Base-by-base conservation (phyloP, 371 early-diverging fungal genomes). In the Mucor irregularis region DNA sequence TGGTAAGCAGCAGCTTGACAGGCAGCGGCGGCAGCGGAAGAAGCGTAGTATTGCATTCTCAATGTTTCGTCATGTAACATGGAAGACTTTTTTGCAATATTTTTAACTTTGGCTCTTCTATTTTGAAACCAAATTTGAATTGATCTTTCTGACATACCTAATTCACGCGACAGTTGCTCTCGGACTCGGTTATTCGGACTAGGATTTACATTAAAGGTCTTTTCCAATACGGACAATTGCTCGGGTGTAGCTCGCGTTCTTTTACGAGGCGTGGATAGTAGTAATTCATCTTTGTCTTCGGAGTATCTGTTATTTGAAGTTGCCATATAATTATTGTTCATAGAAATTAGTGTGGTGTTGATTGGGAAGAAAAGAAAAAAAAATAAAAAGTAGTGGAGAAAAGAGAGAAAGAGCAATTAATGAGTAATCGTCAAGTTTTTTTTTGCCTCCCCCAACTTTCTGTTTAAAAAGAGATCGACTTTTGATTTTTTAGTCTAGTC, bases 101-200 rank as follows among this genome's bases (percentile, higher is more conserved):
- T 85, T 73, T 93, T 94, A 11, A 86, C 86, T 71, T 93, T 94
- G 10, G 95, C 94, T 45, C 99, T 83, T 65, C 93, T 82, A 81
- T 98, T 98, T 71, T 98, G 99, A 80, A 98, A 98, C 99, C 99
- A 97, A 52, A 97, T 92, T 72, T 96, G 95, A 45, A 98, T 92
- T 8, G 92, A 85, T 61, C 92, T 82, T 53, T 86, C 85, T 22
- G 94, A 89, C 94, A 96, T 95, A 53, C 85, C 83, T 25, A 96
- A 84, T 58, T 92, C 83, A 51, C 80, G 78, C 33, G 92, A 88
- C 21, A 96, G 80, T 30, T 83, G 81, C 63, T 87, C 90, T 50
- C 97, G 86, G 49, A 91, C 77, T 51, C 89, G 81, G 25, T 80
- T 83, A 38, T 86, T 86, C 38, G 90, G 90, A 31, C 85, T 65